Evolutionary conservation across 2,329 filamentous ascomycete genomes (phyloP), one percentile per base, ranked within the genome.

Genomic region (Aureobasidium sp.): DNA sequence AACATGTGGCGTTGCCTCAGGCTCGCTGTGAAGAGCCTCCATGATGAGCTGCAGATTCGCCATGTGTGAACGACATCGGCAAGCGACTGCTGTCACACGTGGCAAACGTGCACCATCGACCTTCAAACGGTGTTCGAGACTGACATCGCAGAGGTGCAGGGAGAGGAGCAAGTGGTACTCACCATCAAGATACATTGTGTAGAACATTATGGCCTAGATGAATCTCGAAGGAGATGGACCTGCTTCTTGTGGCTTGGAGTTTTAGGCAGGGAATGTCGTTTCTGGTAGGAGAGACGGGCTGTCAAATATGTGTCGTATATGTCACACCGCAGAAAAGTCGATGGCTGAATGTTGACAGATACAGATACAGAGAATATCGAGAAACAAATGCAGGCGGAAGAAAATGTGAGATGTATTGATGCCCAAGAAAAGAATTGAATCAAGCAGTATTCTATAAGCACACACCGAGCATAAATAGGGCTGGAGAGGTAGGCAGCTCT

Each of bases 101-200:
- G 55, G 32, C 7, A 39, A 23, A 37, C 4, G 32, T 7, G n/a
- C 20, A 48, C 13, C 23, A 20, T 44, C 20, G 12, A 44, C 4
- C 2, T 3, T 36, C 2, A 17, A 39, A 42, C 23, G 41, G 23
- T 20, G 9, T 17, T 13, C 15, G 17, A 32, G 2, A 29, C 39
- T 23, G 42, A 58, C 55, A 29, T 39, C 15, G 20, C 42, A 20
- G 26, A 26, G 1, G 29, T 13, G 53, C 13, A 15, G 17, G 6
- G 9, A 44, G 23, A 44, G 23, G 15, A 32, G 26, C 51, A 15
- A 53, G n/a, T 41, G 26, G 36, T 41, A 60, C 57, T 50, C 46
- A 60, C 57, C 57, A 60, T 60, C 57, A n/a, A 60, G 57, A 60
- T 60, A 60, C 57, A 60, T 60, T 32, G 57, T 60, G 57, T 60